Percentiles rank a stretch among this genome's conserved stretches.
phyloP scores from a whole-genome alignment of 106 monocot genomes.

The Allium sativum region DNA sequence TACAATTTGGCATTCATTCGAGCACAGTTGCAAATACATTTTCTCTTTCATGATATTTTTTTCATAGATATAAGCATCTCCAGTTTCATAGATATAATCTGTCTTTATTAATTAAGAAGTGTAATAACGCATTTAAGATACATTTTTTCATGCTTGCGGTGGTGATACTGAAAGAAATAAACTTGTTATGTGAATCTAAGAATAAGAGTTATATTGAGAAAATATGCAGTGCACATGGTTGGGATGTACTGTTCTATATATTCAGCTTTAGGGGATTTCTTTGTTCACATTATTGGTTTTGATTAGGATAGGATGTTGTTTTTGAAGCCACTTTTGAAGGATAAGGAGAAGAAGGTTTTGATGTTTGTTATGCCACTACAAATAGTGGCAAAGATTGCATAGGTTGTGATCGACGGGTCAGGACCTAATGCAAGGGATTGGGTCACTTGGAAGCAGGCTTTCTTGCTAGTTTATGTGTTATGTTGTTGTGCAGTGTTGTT shows the following conservation, averaged over 20 bases:
- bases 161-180: constrained; percentile 59
- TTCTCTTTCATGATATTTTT: too few relatives aligned
- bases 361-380: constrained; percentile 84
- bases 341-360: constrained; percentile 77
- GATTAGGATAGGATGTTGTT: constrained; percentile 88
- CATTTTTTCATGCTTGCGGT: constrained; percentile 92
- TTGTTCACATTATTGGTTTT: constrained; percentile 77
- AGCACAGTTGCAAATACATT: too few relatives aligned
- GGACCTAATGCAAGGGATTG: constrained; percentile 46
- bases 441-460: constrained; percentile 76
- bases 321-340: constrained; percentile 73
- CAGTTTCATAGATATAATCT: too few relatives aligned
- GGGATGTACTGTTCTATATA: constrained; percentile 94
- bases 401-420: constrained; percentile 59
- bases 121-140: constrained; percentile 45
- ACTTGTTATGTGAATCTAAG: constrained; percentile 69
- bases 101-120: constrained; percentile 26
- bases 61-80: too few relatives aligned
- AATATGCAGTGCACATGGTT: constrained; percentile 75
- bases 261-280: constrained; percentile 79
- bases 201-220: constrained; percentile 68
- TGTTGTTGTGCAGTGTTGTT: constrained; percentile 90
- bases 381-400: constrained; percentile 70
- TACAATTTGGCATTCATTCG: too few relatives aligned
- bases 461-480: constrained; percentile 67